These are phyloP conservation scores for Podaxis sp. DNA, from an alignment of 768 basidiomycete genomes.

Conservation along the genomic window DNA sequence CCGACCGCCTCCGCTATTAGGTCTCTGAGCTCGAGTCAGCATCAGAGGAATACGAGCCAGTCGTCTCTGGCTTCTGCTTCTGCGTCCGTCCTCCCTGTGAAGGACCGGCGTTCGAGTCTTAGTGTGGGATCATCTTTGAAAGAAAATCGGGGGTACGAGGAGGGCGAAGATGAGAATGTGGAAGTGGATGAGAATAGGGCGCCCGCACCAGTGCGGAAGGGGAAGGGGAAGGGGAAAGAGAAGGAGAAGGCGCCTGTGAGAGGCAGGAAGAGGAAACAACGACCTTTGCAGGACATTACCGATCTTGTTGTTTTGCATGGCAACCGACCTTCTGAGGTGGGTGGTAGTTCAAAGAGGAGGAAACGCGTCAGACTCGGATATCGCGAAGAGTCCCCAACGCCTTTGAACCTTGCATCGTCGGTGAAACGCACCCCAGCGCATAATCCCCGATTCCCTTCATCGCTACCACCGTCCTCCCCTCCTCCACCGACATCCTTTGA, in stretches of 20 bases:
- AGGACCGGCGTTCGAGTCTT: slow-evolving; percentile 19
- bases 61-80: slow-evolving; percentile 16
- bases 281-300: slow-evolving; percentile 35
- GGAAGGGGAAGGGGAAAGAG: slow-evolving; percentile 24
- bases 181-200: not conserved
- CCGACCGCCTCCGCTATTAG: slow-evolving; percentile 12
- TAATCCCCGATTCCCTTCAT: slow-evolving; percentile 22
- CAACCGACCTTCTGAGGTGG: slow-evolving; percentile 2
- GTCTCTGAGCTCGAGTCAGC: slow-evolving; percentile 1
- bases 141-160: slow-evolving; percentile 9
- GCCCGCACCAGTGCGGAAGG: not conserved
- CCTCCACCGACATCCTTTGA: slow-evolving; percentile 22
- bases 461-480: slow-evolving; percentile 34
- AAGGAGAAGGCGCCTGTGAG: slow-evolving; percentile 11
- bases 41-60: not conserved
- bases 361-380: slow-evolving; percentile 4
- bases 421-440: slow-evolving; percentile 1
- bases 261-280: slow-evolving; percentile 26
- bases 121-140: slow-evolving; percentile 15
- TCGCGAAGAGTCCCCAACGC: slow-evolving; percentile 4
- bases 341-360: not conserved
- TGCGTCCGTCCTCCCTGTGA: slow-evolving; percentile 15
- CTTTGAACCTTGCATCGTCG: not conserved
- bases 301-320: slow-evolving; percentile 6
- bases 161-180: slow-evolving; percentile 3